phyloP scores from a whole-genome alignment of 2,329 filamentous ascomycete species.

The Phialemoniopsis sp. region DNA sequence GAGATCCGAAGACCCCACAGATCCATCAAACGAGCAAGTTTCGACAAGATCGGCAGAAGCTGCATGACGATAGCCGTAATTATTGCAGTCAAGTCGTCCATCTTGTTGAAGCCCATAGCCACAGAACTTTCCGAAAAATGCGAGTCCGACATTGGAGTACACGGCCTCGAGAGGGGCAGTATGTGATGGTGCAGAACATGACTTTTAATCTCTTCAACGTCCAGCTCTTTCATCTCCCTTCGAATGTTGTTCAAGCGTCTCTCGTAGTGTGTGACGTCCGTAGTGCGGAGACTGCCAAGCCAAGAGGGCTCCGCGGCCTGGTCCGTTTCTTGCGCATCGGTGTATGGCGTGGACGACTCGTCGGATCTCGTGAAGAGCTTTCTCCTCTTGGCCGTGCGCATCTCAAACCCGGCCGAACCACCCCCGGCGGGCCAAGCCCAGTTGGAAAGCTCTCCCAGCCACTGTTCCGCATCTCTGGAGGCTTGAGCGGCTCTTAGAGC shows the following conservation, averaged over 20 bases:
- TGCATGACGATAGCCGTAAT: slow-evolving; percentile 91
- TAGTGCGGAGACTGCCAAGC: slow-evolving; percentile 66
- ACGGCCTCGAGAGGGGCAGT: slow-evolving; percentile 51
- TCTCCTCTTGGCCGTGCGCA: slow-evolving; percentile 35
- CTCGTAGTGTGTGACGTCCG: slow-evolving; percentile 66
- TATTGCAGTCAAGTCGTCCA: slow-evolving; percentile 88
- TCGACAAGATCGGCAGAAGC: slow-evolving; percentile 75
- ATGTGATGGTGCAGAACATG: slow-evolving; percentile 82
- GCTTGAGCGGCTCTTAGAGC: slow-evolving; percentile 66
- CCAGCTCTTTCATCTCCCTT: slow-evolving; percentile 62
- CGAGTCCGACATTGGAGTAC: slow-evolving; percentile 41
- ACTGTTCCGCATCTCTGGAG: slow-evolving; percentile 67
- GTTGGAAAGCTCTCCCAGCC: slow-evolving; percentile 65
- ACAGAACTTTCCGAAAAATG: slow-evolving; percentile 23
- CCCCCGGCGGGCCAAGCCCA: slow-evolving; percentile 52
- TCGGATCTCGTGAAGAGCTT: slow-evolving; percentile 24
- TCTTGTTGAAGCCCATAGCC: slow-evolving; percentile 54
- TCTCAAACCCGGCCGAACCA: slow-evolving; percentile 51
- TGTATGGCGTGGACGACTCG: slow-evolving; percentile 10
- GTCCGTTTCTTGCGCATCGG: slow-evolving; percentile 8
- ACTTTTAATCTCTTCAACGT: slow-evolving; percentile 83
- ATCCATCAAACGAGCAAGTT: slow-evolving; percentile 67
- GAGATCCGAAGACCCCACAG: slow-evolving; percentile 74
- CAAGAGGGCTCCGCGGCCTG: slow-evolving; percentile 34
- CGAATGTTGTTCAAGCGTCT: slow-evolving; percentile 70